phyloP scores from a whole-genome alignment of 176 grass and related monocot species.

The Tillandsia leiboldiana region DNA sequence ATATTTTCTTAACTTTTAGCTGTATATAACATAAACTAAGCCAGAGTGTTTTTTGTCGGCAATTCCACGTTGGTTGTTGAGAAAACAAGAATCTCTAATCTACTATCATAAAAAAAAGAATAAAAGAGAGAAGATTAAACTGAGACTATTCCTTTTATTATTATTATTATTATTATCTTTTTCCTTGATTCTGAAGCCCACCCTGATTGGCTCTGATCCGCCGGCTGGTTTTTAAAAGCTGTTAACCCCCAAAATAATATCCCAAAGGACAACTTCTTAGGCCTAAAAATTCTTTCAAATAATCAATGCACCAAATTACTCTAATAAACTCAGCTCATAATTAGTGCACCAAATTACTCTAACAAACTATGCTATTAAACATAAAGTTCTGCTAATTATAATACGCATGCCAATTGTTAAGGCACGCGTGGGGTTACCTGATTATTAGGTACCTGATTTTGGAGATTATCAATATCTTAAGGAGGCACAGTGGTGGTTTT shows the following conservation, averaged over 20 bases:
- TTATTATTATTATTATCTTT: not conserved
- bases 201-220: not conserved
- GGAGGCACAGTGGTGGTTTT: not conserved
- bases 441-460: not conserved
- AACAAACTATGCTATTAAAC: not conserved
- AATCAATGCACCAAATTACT: not conserved
- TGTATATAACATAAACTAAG: constrained; percentile 11
- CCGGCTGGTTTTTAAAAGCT: not conserved
- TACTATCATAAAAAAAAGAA: constrained; percentile 24
- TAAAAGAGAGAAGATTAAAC: constrained; percentile 8
- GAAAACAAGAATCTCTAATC: constrained; percentile 16
- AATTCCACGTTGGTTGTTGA: constrained; percentile 28
- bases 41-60: constrained; percentile 7
- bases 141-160: constrained; percentile 1
- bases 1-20: constrained; percentile 13
- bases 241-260: not conserved
- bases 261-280: not conserved
- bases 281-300: not conserved
- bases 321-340: not conserved
- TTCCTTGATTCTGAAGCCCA: constrained; percentile 23
- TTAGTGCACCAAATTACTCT: not conserved
- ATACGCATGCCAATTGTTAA: not conserved
- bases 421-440: not conserved
- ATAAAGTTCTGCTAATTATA: not conserved
- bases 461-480: not conserved